phyloP scores from a whole-genome alignment of 1,284 basidiomycete genomes.

The Bjerkandera adusta region DNA sequence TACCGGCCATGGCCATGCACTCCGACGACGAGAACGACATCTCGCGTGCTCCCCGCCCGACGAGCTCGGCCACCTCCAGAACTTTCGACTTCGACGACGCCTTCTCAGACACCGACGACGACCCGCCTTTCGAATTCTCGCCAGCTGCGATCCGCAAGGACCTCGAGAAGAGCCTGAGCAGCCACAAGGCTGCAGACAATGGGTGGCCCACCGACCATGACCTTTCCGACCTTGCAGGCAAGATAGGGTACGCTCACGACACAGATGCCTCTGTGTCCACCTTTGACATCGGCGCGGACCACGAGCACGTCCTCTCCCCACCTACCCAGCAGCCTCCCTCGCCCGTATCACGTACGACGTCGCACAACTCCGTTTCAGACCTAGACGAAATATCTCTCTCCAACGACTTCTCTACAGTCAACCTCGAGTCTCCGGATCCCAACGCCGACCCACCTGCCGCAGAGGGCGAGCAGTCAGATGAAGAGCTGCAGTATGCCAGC shows the following conservation, averaged over 20 bases:
- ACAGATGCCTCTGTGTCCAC: conserved; percentile 57
- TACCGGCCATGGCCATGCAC: conserved; percentile 10
- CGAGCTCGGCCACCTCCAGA: conserved; percentile 6
- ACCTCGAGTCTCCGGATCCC: conserved; percentile 28
- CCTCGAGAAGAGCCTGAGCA: conserved; percentile 44
- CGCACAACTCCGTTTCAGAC: conserved; percentile 21
- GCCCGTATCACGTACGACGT: conserved; percentile 19
- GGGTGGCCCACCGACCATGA: conserved; percentile 20
- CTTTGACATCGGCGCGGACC: conserved; percentile 42
- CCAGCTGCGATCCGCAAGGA: conserved; percentile 58
- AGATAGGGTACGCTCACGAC: conserved; percentile 34
- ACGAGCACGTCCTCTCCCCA: conserved; percentile 21
- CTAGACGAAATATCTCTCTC: conserved; percentile 33
- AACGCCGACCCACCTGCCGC: conserved; percentile 12
- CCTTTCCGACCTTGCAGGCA: conserved; percentile 19
- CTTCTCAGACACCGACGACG: conserved; percentile 57
- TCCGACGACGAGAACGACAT: conserved; percentile 17
- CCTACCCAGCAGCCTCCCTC: conserved; percentile 22
- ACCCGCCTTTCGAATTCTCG: conserved; percentile 48
- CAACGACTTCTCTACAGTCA: conserved; percentile 43
- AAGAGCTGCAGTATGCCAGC: conserved; percentile 14
- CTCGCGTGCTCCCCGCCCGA: conserved; percentile 4
- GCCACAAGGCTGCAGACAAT: conserved; percentile 16
- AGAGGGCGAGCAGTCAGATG: background rate
- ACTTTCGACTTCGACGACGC: conserved; percentile 62